A percentile compares a stretch with the other conserved stretches of the same genome.
Conservation (phyloP, 1,284 basidiomycete genomes). For the Leccinum fuscescens region DNA sequence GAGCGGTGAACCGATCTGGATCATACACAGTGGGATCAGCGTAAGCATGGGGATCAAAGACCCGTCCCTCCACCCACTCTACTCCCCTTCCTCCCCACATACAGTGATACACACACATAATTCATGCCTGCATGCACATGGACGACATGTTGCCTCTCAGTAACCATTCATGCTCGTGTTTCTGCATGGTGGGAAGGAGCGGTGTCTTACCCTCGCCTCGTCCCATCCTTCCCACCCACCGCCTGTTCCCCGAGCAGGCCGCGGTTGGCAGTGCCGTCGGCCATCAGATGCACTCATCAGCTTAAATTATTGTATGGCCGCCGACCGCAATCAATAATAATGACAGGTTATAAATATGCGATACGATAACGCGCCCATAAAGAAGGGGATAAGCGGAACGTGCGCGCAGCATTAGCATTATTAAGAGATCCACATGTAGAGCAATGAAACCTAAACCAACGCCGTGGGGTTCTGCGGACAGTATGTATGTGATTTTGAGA, state of each 20-base stretch:
- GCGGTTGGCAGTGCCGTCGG: slow-evolving; percentile 3
- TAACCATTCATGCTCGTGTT: slow-evolving; percentile 10
- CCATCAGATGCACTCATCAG: slow-evolving; percentile 2
- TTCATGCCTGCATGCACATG: slow-evolving; percentile 15
- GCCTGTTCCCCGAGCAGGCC: slow-evolving; percentile 7
- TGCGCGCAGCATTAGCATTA: slow-evolving; percentile 47
- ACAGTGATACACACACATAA: neutral
- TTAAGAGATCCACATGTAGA: slow-evolving; percentile 55
- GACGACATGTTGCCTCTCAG: slow-evolving; percentile 11
- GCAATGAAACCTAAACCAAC: slow-evolving; percentile 62
- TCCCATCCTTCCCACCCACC: slow-evolving; percentile 12
- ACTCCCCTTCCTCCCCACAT: neutral
- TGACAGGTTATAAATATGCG: neutral
- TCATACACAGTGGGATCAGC: slow-evolving; percentile 16
- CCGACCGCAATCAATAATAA: slow-evolving; percentile 40
- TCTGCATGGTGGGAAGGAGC: slow-evolving; percentile 21
- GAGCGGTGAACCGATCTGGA: slow-evolving; percentile 9
- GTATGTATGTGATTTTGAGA: slow-evolving; percentile 51
- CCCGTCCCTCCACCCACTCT: neutral
- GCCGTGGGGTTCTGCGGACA: slow-evolving; percentile 57
- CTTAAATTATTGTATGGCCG: slow-evolving; percentile 11
- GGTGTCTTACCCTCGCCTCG: slow-evolving; percentile 23
- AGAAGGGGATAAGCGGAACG: slow-evolving; percentile 36
- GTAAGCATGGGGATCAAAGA: slow-evolving; percentile 1
- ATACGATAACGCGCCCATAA: slow-evolving; percentile 7